Evolutionary conservation across 1,284 basidiomycete genomes (phyloP).

Genomic region (Coriolopsis trogii): DNA sequence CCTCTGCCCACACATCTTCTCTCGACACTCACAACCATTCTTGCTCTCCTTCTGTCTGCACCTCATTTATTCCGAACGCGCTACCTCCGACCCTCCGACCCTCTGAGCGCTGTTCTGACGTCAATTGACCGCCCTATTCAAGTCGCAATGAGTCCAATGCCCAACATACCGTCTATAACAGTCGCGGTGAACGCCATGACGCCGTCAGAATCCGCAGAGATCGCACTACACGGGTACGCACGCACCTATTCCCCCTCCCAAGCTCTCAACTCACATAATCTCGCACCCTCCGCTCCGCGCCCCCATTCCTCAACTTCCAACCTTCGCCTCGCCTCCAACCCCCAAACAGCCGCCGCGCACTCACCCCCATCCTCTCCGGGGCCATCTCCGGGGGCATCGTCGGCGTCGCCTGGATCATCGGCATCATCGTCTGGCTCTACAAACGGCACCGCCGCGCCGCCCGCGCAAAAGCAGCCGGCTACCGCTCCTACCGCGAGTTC

Average conservation of each 20-base stretch:
- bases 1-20: too few relatives aligned
- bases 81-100: too few relatives aligned
- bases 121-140: background rate
- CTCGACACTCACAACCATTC: too few relatives aligned
- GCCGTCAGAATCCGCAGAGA: conserved; percentile 29
- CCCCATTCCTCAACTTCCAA: background rate
- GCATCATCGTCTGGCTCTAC: conserved; percentile 39
- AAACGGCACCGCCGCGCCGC: conserved; percentile 36
- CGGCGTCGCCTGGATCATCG: conserved; percentile 50
- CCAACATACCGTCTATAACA: conserved; percentile 13
- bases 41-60: too few relatives aligned
- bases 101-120: too few relatives aligned
- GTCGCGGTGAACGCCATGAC: conserved; percentile 17
- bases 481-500: conserved; percentile 34
- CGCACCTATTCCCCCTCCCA: background rate
- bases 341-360: conserved; percentile 52
- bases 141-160: background rate
- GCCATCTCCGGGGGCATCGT: conserved; percentile 57
- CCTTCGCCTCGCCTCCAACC: background rate
- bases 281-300: too few relatives aligned
- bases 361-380: conserved; percentile 68
- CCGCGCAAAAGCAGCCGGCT: conserved; percentile 33
- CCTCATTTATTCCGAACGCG: too few relatives aligned
- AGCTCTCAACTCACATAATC: background rate
- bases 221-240: conserved; percentile 38